Evolutionary conservation across 768 basidiomycete genomes (phyloP), one percentile per base, ranked within the genome.

Genomic region (Astraeus odoratus): DNA sequence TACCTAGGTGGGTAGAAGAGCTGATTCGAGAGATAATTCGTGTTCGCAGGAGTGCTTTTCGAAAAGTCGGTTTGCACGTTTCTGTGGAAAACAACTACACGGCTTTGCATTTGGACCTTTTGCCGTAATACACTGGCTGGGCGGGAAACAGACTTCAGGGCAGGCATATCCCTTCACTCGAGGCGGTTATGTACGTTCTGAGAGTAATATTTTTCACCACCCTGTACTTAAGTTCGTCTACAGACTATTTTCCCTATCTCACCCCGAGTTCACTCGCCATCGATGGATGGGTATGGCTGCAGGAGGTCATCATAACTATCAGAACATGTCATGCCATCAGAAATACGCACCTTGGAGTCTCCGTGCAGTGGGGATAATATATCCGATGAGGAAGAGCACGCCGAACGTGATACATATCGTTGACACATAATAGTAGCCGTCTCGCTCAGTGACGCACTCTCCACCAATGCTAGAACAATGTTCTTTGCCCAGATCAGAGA

Each of bases 341-440:
- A 2, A 13, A 1, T 8, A 58, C 85, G 61, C 54, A 92, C 92
- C 78, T 78, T 98, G 92, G 39, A 99, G 67, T 63, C 73, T 83
- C 48, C 78, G 77, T 8, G 91, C 91, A 1, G 84, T 88, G 10
- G 95, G 95, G 25, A 86, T 70, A 46, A 95, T 84, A 59, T 83
- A 94, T 31, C 71, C 67, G 31, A 92, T 56, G 30, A 97, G 69
- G 54, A 91, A 73, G 1, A 80, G 43, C 15, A 83, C 71, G n/a
- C 92, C 95, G 33, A 92, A 72, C 6, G 66, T 57, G 51, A 96
- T 70, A 67, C 93, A 96, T n/a, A 91, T 58, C 5, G 64, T 76
- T 23, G 85, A 86, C 42, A 94, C 79, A 47, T 80, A 75, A 64
- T 93, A 98, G 66, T 95, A 98, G 9, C 96, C 96, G 64, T 99